Conservation (phyloP, 148 eudicot genomes). For the Oxyria digyna region DNA sequence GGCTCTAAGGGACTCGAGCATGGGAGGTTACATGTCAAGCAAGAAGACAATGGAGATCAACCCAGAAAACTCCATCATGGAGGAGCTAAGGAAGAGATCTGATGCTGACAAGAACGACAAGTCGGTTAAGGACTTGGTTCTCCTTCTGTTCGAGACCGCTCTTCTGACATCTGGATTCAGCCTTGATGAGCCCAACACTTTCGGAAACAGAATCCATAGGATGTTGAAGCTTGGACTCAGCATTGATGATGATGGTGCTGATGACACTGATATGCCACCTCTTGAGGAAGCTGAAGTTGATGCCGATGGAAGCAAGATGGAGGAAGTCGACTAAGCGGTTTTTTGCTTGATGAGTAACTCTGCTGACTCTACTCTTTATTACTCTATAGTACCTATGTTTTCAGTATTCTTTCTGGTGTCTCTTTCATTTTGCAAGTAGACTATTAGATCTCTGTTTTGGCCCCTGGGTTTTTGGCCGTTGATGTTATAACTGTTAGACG, state of each 20-base stretch:
- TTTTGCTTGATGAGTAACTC: neutral
- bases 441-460: no score
- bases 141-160: conserved; percentile 18
- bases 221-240: conserved; percentile 10
- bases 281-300: conserved; percentile 13
- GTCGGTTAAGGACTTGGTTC: conserved; percentile 23
- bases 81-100: conserved; percentile 20
- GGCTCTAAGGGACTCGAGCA: conserved; percentile 18
- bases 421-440: no score
- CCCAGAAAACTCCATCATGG: conserved; percentile 20
- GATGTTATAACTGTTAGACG: no score
- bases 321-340: conserved; percentile 5
- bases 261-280: conserved; percentile 9
- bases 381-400: no score
- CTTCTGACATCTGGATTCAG: conserved; percentile 21
- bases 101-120: conserved; percentile 20
- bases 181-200: conserved; percentile 18
- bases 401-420: no score
- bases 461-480: no score
- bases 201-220: conserved; percentile 7
- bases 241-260: conserved; percentile 13
- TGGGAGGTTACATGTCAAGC: conserved; percentile 21
- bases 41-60: conserved; percentile 31
- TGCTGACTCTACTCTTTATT: no score
- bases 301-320: conserved; percentile 10